Evolutionary conservation across 495 filamentous ascomycete genomes (phyloP).

Genomic region (Aspergillus bertholletiae): DNA sequence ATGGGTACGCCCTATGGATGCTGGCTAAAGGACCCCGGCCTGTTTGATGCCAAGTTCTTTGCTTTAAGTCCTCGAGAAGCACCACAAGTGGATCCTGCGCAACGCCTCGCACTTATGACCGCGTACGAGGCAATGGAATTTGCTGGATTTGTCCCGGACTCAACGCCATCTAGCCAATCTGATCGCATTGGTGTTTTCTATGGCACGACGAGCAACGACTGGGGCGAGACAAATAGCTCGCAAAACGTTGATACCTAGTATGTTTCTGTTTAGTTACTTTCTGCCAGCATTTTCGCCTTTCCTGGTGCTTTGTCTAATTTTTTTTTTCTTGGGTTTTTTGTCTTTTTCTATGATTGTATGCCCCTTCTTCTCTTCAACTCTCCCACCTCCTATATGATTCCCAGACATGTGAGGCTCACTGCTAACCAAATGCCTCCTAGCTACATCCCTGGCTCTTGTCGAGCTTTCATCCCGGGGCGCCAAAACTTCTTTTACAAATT

Average conservation of each 20-base stretch:
- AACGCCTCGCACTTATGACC: constrained; percentile 74
- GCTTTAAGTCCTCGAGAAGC: constrained; percentile 94
- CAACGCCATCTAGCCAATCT: constrained; percentile 75
- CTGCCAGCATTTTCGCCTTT: no score
- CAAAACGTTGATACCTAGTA: constrained; percentile 83
- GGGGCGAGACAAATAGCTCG: constrained; percentile 82
- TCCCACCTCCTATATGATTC: no score
- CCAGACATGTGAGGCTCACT: no score
- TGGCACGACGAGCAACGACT: constrained; percentile 87
- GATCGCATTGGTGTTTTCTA: constrained; percentile 88
- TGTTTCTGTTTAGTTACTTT: no score
- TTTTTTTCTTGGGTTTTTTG: no score
- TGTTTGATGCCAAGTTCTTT: constrained; percentile 88
- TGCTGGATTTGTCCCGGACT: constrained; percentile 81
- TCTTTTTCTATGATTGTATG: no score
- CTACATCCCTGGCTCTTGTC: constrained; percentile 85
- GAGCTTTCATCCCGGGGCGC: constrained; percentile 81
- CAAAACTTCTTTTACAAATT: constrained; percentile 88
- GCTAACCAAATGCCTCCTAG: not conserved
- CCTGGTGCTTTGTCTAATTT: no score
- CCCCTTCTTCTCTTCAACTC: no score
- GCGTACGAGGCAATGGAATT: constrained; percentile 90
- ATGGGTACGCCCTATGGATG: constrained; percentile 79
- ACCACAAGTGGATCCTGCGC: constrained; percentile 80
- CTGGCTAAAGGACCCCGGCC: constrained; percentile 77